Evolutionary conservation across 2,329 filamentous ascomycete species (phyloP).

Genomic region (Fusarium tjaetaba): DNA sequence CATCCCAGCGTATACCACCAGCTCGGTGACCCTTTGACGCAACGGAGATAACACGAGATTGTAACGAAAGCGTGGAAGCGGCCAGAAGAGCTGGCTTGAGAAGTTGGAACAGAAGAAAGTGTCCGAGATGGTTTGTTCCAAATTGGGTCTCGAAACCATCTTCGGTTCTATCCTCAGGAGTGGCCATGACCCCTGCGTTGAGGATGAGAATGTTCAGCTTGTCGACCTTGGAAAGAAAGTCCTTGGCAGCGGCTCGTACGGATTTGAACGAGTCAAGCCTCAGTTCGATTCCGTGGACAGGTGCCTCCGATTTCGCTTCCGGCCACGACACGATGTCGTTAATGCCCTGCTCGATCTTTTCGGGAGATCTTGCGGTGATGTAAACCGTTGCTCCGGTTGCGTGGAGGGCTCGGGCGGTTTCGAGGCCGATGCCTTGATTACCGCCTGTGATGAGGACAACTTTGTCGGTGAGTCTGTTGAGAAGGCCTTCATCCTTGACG

Average conservation of each 20-base stretch:
- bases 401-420: conserved; percentile 4
- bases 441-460: conserved; percentile 15
- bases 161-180: conserved; percentile 6
- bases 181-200: conserved; percentile 23
- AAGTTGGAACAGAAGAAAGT: conserved; percentile 46
- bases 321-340: neutral
- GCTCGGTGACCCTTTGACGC: conserved; percentile 54
- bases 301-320: neutral
- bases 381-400: conserved; percentile 5
- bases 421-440: conserved; percentile 10
- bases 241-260: neutral
- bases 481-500: neutral
- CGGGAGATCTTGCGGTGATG: neutral
- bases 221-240: neutral
- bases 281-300: neutral
- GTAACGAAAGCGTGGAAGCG: conserved; percentile 51
- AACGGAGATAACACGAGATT: conserved; percentile 59
- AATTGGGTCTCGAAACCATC: conserved; percentile 41
- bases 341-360: conserved; percentile 2
- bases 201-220: conserved; percentile 7
- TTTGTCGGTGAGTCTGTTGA: neutral
- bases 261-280: conserved; percentile 10
- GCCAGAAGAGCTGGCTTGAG: conserved; percentile 56
- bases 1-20: conserved; percentile 8
- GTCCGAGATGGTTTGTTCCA: conserved; percentile 41